Evolutionary conservation across 1,139 yeast genomes (phyloP), one percentile per base, ranked within the genome.

Genomic region (Blastobotrys raffinosifermentans): DNA sequence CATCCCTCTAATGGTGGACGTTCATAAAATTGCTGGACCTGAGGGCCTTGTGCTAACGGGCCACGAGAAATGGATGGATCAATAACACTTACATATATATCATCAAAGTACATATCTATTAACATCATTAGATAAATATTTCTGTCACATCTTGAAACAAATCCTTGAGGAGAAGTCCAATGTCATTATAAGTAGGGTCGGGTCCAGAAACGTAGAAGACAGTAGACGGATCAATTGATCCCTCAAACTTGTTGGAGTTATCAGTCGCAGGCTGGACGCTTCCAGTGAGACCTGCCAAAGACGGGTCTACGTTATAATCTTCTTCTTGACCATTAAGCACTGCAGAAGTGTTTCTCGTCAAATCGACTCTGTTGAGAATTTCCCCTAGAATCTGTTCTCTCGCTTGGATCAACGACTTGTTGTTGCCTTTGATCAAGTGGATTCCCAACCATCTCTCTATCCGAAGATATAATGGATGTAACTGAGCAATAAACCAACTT

Each of bases 1-100:
- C 11, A 40, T 58, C 14, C 60, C 61, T 1, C 37, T 45, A 5
- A 37, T 57, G 4, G 35, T 45, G 3, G 46, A 46, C 19, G 49
- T 53, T 10, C 47, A 48, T 19, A 26, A 39, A 4, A 40, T 44
- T 6, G 35, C 31, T 9, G 16, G 22, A 17, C 16, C 35, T 8
- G 29, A 34, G 10, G 3, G 20, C 3, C n/a, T 19, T n/a, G 6
- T 5, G 3, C 32, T 40, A 18, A 19, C 19, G 10, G 38, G 39
- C 3, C 32, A 34, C 19, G 43, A 40, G 11, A 13, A 19, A 10
- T 40, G 43, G 43, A 37, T 40, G 43, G 29, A 34, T 19, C 31
- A 23, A 19, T 35, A 32, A n/a, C n/a, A n/a, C n/a, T n/a, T n/a
- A n/a, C n/a, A n/a, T n/a, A n/a, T n/a, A n/a, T n/a, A n/a, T n/a